These are phyloP conservation scores for Thinopyrum obtusiflorum DNA, from an alignment of 202 grass and related monocot species.

Conservation along the genomic window DNA sequence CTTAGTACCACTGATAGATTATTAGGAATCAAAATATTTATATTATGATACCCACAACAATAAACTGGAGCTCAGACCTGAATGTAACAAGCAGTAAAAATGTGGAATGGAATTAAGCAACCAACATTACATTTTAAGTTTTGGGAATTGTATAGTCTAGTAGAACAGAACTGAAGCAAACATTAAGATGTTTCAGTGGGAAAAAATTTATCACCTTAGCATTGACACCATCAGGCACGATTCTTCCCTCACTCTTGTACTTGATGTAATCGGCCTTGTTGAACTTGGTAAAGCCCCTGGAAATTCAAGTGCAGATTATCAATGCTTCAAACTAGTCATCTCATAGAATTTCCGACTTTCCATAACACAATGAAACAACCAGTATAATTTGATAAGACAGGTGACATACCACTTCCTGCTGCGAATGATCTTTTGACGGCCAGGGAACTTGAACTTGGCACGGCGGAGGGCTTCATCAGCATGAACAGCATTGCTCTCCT, in stretches of 20 bases:
- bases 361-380: neutral
- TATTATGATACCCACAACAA: neutral
- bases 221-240: slow-evolving; percentile 64
- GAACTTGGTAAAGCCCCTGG: slow-evolving; percentile 78
- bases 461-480: slow-evolving; percentile 63
- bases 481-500: slow-evolving; percentile 50
- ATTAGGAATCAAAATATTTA: neutral
- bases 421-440: slow-evolving; percentile 67
- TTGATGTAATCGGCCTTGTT: slow-evolving; percentile 53
- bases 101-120: neutral
- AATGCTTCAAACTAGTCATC: slow-evolving; percentile 10
- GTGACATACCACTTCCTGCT: slow-evolving; percentile 49
- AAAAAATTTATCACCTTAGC: slow-evolving; percentile 44
- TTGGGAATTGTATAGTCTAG: neutral
- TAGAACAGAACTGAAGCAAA: neutral
- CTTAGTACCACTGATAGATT: neutral
- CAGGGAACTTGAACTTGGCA: slow-evolving; percentile 88
- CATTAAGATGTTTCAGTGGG: neutral
- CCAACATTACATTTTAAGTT: neutral
- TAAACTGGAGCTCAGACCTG: neutral
- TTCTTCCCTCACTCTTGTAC: slow-evolving; percentile 69
- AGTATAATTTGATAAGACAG: neutral
- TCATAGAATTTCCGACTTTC: too few species aligned
- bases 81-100: neutral
- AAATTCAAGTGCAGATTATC: neutral